Evolutionary conservation across 2,329 filamentous ascomycete genomes (phyloP).

Genomic region (Metarhizium rileyi): DNA sequence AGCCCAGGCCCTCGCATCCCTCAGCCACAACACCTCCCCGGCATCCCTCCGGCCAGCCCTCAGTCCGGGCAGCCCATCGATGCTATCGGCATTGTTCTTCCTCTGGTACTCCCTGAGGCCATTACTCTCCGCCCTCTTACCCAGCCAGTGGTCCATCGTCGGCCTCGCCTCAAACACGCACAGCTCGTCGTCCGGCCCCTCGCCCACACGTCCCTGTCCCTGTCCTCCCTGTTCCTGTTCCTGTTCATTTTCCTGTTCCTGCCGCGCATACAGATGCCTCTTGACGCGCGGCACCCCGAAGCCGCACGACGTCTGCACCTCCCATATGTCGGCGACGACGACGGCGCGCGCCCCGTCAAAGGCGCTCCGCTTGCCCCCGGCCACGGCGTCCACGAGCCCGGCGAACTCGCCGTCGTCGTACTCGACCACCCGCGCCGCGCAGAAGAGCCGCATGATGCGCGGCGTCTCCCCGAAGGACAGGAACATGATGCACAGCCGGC

Average conservation of each 20-base stretch:
- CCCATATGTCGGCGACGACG: conserved; percentile 50
- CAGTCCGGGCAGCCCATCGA: conserved; percentile 51
- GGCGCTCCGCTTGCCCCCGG: conserved; percentile 23
- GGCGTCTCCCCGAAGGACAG: conserved; percentile 51
- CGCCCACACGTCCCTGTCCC: too few relatives aligned
- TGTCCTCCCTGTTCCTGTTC: too few relatives aligned
- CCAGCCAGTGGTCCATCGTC: conserved; percentile 43
- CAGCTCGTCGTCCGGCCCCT: conserved; percentile 23
- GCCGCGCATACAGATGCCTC: conserved; percentile 26
- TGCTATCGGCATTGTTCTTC: conserved; percentile 42
- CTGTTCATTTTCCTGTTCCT: too few relatives aligned
- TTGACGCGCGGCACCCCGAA: conserved; percentile 50
- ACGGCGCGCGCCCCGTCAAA: conserved; percentile 48
- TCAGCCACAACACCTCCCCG: conserved; percentile 37
- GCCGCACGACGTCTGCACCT: conserved; percentile 59
- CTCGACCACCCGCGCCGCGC: conserved; percentile 49
- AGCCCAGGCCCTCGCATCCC: conserved; percentile 23
- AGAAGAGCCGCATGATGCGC: conserved; percentile 56
- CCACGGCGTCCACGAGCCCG: conserved; percentile 34
- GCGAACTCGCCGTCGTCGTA: conserved; percentile 42
- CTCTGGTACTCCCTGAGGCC: conserved; percentile 45
- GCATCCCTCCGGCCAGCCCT: conserved; percentile 38
- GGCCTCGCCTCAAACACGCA: conserved; percentile 42
- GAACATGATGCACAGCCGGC: conserved; percentile 65
- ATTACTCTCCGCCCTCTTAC: conserved; percentile 37